A percentile compares a stretch with the other conserved stretches of the same genome.
phyloP scores from a whole-genome alignment of 2,329 filamentous ascomycete genomes.

The Colletotrichum sp. region DNA sequence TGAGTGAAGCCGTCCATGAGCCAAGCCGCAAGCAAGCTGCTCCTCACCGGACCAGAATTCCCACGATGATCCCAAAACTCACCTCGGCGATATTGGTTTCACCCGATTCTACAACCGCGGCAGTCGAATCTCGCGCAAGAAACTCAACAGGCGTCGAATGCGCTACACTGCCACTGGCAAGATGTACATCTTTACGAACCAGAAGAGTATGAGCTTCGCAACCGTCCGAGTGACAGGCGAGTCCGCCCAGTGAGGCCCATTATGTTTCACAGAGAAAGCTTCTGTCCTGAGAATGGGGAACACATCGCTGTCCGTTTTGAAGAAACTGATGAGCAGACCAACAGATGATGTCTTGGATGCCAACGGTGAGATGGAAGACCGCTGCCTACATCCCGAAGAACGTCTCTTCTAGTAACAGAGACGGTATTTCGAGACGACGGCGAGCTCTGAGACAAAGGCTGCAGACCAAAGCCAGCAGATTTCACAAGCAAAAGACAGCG shows the following conservation, averaged over 20 bases:
- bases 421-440: accelerated
- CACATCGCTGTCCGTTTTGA: accelerated
- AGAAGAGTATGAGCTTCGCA: background rate
- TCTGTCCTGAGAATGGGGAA: background rate
- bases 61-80: too few species aligned
- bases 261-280: accelerated
- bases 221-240: accelerated
- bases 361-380: background rate
- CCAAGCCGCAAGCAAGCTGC: background rate
- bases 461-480: background rate
- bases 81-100: too few species aligned
- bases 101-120: too few species aligned
- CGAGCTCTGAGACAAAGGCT: accelerated
- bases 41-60: background rate
- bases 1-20: background rate
- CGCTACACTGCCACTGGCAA: background rate
- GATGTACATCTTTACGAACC: accelerated
- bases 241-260: accelerated
- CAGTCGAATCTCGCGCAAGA: accelerated
- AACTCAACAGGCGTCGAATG: accelerated
- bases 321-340: background rate
- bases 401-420: background rate
- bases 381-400: background rate
- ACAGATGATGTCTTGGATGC: background rate
- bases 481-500: background rate